Evolutionary conservation across 805 yeast species (phyloP).

Genomic region (Lipomyces sp.): DNA sequence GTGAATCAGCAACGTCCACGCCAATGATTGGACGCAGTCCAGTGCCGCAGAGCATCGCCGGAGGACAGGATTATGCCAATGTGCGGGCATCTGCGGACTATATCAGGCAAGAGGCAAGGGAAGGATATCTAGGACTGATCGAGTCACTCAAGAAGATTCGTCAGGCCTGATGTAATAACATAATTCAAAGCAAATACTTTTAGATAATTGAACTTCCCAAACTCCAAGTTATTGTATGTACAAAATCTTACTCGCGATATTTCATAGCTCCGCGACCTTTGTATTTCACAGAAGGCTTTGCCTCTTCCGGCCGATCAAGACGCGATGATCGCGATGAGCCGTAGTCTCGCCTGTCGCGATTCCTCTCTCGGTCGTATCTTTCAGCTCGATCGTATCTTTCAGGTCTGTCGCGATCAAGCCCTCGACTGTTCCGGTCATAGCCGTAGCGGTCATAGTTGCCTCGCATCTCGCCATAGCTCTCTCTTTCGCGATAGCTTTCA

Average conservation of each 20-base stretch:
- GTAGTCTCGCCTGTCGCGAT: not conserved
- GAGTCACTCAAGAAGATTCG: slow-evolving; percentile 25
- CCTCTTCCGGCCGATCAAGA: not conserved
- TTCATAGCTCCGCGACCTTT: slow-evolving; percentile 22
- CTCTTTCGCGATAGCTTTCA: too few species aligned
- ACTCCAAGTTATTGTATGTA: slow-evolving; percentile 1
- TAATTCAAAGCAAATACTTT: not conserved
- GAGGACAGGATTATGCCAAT: slow-evolving; percentile 13
- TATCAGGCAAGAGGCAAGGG: slow-evolving; percentile 25
- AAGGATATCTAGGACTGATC: slow-evolving; percentile 22
- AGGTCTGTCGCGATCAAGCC: too few species aligned
- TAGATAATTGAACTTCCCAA: not conserved
- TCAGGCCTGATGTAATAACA: slow-evolving; percentile 3
- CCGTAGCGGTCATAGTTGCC: too few species aligned
- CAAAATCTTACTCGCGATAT: slow-evolving; percentile 12
- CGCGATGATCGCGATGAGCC: not conserved
- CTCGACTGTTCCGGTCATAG: too few species aligned
- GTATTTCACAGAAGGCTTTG: slow-evolving; percentile 8
- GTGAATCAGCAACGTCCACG: slow-evolving; percentile 5
- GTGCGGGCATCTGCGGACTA: slow-evolving; percentile 27
- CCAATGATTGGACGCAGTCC: slow-evolving; percentile 17
- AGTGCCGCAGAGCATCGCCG: slow-evolving; percentile 3
- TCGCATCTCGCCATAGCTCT: too few species aligned
- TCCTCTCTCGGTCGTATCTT: not conserved
- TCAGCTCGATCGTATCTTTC: too few species aligned